Evolutionary conservation across 257 asterid species (phyloP), one percentile per base, ranked within the genome.

Genomic region (Nicotiana otophora): DNA sequence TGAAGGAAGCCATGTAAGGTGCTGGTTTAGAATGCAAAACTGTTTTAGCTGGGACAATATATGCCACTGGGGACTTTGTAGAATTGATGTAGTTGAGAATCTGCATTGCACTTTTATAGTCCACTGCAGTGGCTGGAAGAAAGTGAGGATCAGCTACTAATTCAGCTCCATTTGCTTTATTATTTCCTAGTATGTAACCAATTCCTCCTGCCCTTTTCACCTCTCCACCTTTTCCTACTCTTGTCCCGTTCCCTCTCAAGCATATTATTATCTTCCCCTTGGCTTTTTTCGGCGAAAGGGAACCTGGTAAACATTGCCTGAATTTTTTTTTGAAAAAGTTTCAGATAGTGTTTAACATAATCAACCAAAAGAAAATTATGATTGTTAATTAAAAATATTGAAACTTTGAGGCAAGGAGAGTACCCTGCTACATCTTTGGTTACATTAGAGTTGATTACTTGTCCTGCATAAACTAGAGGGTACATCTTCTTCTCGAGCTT

Each of bases 121-220:
- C 83, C 30, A 89, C 89, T 20, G 86, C 89, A 9, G 84, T 87
- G 28, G 91, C 91, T 16, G 92, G 92, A 84, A 89, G 89, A 78
- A 89, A 58, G 83, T 89, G 89, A 77, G 91, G 20, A 83, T 89
- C 92, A 7, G 77, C 85, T n/a, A 82, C 36, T 46, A 87, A 14
- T 10, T 81, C 89, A 16, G 81, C 88, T 30, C 92, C 99, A 60
- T 88, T 85, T 39, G 87, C 87, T 87, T 88, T 80, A 66, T 87
- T 86, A 65, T 94, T 93, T 51, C 92, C 98, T 55, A 94, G 83
- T 34, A 96, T 88, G 86, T 76, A 89, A 6, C 98, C 99, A 30
- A 87, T 80, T 5, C 98, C 99, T 84, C 98, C 98, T 1, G 95
- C 98, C 78, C 98, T 92, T 87, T 91, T 90, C 31, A 94, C 99